A percentile compares a stretch with the other conserved stretches of the same genome.
phyloP scores from a whole-genome alignment of 345 rosid species.

The Microcos paniculata region DNA sequence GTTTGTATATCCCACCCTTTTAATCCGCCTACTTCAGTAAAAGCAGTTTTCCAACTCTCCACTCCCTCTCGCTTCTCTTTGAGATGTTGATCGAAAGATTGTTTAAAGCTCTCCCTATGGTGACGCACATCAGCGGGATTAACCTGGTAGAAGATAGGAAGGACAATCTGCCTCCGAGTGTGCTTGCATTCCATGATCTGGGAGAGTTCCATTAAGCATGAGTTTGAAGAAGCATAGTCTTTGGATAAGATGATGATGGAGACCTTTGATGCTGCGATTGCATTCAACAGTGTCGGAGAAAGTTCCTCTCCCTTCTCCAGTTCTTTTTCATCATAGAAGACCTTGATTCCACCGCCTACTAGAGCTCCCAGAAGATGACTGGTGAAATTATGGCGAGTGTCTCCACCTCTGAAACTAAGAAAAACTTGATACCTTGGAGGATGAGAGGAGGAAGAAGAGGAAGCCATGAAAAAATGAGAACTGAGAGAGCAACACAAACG shows the following conservation, averaged over 20 bases:
- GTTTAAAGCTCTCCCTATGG: background rate
- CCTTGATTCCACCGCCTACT: no score
- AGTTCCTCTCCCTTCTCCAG: background rate
- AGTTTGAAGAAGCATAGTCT: background rate
- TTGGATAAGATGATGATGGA: background rate
- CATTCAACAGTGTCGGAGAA: background rate
- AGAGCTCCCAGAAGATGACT: background rate
- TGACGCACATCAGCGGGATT: background rate
- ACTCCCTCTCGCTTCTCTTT: no score
- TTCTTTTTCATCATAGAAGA: background rate
- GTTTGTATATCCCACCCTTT: background rate
- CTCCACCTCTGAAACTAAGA: background rate
- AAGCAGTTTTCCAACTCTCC: background rate
- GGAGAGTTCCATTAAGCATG: background rate
- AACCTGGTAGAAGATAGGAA: background rate
- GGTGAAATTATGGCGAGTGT: slow-evolving; percentile 4
- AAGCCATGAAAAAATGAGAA: background rate
- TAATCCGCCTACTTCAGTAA: background rate
- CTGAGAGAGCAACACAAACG: no score
- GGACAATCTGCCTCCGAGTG: rapidly evolving
- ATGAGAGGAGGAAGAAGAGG: background rate
- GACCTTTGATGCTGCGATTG: background rate
- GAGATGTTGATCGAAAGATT: background rate
- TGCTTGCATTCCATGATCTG: background rate
- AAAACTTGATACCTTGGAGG: background rate